Evolutionary conservation across 768 basidiomycete genomes (phyloP), one percentile per base, ranked within the genome.

Genomic region (Agaricus sinodeliciosus): DNA sequence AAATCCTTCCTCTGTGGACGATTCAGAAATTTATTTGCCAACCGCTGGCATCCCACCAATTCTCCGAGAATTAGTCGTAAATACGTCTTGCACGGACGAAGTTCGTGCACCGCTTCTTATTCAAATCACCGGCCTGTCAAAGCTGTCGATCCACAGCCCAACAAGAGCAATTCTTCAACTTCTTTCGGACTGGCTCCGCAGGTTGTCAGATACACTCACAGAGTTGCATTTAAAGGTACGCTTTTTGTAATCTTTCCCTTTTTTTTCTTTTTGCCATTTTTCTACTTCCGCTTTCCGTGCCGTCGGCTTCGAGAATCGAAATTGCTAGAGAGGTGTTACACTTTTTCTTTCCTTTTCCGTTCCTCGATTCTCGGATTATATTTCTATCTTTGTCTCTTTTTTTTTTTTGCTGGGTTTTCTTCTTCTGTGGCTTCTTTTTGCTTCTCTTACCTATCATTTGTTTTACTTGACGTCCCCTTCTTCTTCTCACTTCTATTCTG

Each of bases 181-280:
- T 22, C 67, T 78, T 4, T 72, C 76, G 9, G 69, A 65, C 0
- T 80, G 79, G 79, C 61, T 80, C 4, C 56, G 51, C 18, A 60
- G 59, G 25, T 61, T 80, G 25, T 65, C 65, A 0, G 49, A 54
- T 9, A 64, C 63, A 4, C 58, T 81, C 27, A 57, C 49, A 15
- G 69, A 65, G 35, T 63, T 81, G 19, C 71, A 75, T 63, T 60
- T 82, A 3, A 68, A 64, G 60, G 79, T 79, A 52, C 54, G 72
- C 49, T 27, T 35, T 13, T 28, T 13, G 22, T 22, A 22, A 22
- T 3, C 22, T 3, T n/a, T n/a, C n/a, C n/a, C n/a, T 27, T 42
- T 31, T 31, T 9, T 34, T 43, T 18, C 3, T 16, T 11, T 41
- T 7, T 37, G 3, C 25, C 11, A 18, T 16, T 26, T 22, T 43